Evolutionary conservation across 345 rosid genomes (phyloP), one percentile per base, ranked within the genome.

Genomic region (Eucalyptus melliodora): DNA sequence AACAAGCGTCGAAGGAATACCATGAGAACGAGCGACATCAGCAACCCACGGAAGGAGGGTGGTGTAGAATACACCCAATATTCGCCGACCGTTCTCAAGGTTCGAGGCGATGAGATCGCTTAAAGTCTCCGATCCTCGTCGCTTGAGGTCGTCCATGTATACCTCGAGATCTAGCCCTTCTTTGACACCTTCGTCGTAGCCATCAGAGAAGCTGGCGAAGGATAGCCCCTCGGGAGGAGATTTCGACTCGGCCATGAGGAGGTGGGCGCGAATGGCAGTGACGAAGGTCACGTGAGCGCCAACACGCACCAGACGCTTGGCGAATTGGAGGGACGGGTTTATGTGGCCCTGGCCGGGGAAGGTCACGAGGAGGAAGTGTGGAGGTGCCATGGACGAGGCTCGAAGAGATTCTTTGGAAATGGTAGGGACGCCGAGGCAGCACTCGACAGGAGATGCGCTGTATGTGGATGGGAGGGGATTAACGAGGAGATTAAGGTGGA

Each of bases 271-370:
- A 90, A 93, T 5, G 14, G 90, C 59, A 50, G 95, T 94, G 53
- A 91, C 88, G 51, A 94, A 91, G 60, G 97, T 95, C 89, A 95
- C 95, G 4, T 50, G 91, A 13, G 90, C 92, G 7, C 99, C 98
- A 10, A 90, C 62, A 85, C 90, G 90, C 56, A 94, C 77, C 31
- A 97, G 93, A 50, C 95, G 94, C 93, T 92, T 94, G 88, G 97
- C 98, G 45, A 96, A 90, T 37, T 93, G 94, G 67, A 95, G 92
- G 65, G 92, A 50, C 0, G 98, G 99, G 91, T 96, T 97, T 27
- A 97, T 90, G 92, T 96, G 98, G 88, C 99, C 98, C 89, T 94
- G 97, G 91, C 92, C 0, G 0, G 95, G 95, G 49, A 47, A 94
- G 6, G 95, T 86, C 27, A 97, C 89, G 0, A 97, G 88, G 40